These are phyloP conservation scores for Brachypodium distachyon DNA, from an alignment of 202 grass and related monocot species.

Conservation along the genomic window DNA sequence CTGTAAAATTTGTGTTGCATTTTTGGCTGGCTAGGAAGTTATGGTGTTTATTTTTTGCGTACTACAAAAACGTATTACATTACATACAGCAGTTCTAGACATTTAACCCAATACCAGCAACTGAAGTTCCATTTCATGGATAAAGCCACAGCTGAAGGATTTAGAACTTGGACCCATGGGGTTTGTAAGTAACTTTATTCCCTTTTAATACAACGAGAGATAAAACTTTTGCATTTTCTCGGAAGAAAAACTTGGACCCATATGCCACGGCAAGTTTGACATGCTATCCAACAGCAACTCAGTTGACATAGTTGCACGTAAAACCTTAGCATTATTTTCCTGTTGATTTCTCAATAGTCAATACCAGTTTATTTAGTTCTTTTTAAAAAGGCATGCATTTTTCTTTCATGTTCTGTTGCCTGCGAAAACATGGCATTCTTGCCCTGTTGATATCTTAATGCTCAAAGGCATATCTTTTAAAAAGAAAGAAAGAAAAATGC, in stretches of 20 bases:
- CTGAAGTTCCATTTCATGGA: neutral
- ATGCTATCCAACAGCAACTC: neutral
- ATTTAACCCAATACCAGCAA: neutral
- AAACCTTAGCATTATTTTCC: neutral
- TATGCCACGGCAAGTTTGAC: neutral
- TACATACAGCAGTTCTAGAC: neutral
- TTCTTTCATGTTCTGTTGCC: too few species aligned
- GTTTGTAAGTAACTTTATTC: too few species aligned
- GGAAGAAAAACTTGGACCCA: constrained; percentile 7
- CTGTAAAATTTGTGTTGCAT: neutral
- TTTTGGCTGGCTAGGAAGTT: neutral
- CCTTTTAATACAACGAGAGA: too few species aligned
- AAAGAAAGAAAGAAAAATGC: too few species aligned
- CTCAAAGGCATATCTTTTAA: too few species aligned
- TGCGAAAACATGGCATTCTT: too few species aligned
- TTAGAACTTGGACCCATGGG: constrained; percentile 5
- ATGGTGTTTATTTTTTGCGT: neutral
- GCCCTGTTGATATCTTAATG: neutral
- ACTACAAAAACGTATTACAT: neutral
- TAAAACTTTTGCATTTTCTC: too few species aligned
- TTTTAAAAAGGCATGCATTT: too few species aligned
- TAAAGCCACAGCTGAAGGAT: neutral
- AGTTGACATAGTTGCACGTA: neutral
- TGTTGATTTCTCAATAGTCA: too few species aligned
- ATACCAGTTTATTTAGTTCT: too few species aligned